Conservation (phyloP, 2,329 filamentous ascomycete species). For the Paraphaeosphaeria minitans region DNA sequence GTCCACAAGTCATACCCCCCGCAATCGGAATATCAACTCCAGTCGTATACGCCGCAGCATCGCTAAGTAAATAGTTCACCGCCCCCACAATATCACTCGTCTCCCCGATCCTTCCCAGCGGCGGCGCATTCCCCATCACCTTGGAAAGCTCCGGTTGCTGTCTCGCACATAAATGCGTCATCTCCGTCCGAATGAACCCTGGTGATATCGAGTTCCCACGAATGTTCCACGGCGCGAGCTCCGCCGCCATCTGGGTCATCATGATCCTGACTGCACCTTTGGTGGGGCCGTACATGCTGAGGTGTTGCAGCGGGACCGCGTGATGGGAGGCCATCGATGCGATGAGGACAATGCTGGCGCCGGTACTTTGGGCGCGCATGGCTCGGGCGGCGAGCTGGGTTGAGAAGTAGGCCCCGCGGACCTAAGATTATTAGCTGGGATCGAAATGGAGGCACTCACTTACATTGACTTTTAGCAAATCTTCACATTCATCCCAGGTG, state of each 20-base stretch:
- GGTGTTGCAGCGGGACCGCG: no score
- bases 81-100: neutral
- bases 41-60: neutral
- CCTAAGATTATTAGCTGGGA: neutral
- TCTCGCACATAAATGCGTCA: neutral
- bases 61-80: neutral
- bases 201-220: neutral
- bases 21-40: neutral
- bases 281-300: neutral
- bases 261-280: neutral
- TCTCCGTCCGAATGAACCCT: neutral
- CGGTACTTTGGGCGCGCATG: neutral
- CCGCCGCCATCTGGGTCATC: neutral
- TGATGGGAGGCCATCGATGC: no score
- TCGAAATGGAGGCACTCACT: neutral
- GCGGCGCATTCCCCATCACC: neutral
- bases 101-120: neutral
- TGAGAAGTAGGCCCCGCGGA: neutral
- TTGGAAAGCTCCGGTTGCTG: neutral
- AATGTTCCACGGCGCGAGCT: neutral
- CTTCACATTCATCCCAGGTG: neutral
- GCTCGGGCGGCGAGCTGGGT: neutral
- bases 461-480: neutral
- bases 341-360: neutral
- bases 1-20: neutral